A percentile compares a stretch with the other conserved stretches of the same genome.
Evolutionary conservation across 441 rosid genomes (phyloP).

Genomic region (Euphorbia corollata): DNA sequence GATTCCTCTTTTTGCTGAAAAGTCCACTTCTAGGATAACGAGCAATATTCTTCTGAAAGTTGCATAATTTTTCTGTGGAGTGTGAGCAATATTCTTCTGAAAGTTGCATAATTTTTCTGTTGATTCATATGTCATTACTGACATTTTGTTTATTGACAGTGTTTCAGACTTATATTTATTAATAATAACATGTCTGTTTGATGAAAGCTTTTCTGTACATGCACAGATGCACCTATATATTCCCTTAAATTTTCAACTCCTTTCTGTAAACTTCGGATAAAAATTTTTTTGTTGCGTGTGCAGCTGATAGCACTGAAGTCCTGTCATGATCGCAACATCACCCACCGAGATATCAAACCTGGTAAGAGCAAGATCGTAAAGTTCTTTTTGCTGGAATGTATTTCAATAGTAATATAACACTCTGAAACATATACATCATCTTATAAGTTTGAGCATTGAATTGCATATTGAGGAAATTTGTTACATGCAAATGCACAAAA

Average conservation of each 20-base stretch:
- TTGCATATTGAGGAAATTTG: background rate
- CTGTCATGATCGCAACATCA: constrained; percentile 92
- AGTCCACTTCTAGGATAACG: background rate
- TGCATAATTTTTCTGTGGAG: background rate
- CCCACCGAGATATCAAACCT: constrained; percentile 96
- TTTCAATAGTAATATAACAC: constrained; percentile 1
- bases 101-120: background rate
- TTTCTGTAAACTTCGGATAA: background rate
- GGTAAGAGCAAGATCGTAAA: constrained; percentile 41
- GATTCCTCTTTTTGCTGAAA: background rate
- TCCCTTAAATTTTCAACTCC: background rate
- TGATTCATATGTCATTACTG: background rate
- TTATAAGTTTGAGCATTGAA: background rate
- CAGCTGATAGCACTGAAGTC: constrained; percentile 86
- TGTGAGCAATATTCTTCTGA: background rate
- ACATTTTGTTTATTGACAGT: background rate
- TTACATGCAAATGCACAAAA: background rate
- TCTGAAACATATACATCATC: background rate
- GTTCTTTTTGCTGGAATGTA: constrained; percentile 6
- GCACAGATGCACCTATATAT: background rate
- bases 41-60: background rate
- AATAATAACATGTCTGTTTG: background rate
- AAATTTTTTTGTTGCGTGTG: constrained; percentile 16
- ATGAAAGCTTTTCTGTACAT: background rate
- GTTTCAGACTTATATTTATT: constrained; percentile 13